Conservation (phyloP, 2,329 filamentous ascomycete species). For the Paecilomyces sp. region DNA sequence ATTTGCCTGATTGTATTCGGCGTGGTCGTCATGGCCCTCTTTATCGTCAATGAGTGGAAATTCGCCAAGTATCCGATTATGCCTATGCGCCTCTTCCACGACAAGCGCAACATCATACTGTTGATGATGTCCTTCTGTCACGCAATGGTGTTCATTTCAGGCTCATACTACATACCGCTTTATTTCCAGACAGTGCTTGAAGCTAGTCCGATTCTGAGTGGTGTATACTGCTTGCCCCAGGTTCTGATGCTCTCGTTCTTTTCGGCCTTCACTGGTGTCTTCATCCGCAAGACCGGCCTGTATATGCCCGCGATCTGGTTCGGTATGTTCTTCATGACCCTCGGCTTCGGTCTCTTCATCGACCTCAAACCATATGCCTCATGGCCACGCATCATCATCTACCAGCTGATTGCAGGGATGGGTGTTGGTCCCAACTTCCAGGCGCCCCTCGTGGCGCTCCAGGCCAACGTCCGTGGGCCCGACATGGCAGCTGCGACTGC, state of each 20-base stretch:
- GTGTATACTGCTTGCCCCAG: constrained; percentile 66
- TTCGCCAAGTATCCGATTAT: constrained; percentile 72
- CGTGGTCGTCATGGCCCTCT: constrained; percentile 54
- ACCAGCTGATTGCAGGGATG: constrained; percentile 53
- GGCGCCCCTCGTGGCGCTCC: constrained; percentile 56
- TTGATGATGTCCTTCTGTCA: constrained; percentile 65
- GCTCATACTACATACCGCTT: constrained; percentile 72
- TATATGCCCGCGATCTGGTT: constrained; percentile 56
- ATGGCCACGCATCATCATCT: constrained; percentile 44
- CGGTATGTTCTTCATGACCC: constrained; percentile 52
- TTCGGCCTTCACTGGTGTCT: constrained; percentile 56
- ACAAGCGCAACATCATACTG: constrained; percentile 58
- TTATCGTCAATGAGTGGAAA: constrained; percentile 66
- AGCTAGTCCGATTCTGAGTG: constrained; percentile 61
- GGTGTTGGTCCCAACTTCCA: constrained; percentile 60
- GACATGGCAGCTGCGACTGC: constrained; percentile 59
- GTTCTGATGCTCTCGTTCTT: constrained; percentile 60
- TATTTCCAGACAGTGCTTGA: constrained; percentile 76
- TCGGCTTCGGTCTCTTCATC: constrained; percentile 62
- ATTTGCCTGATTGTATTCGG: constrained; percentile 75
- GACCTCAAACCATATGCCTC: constrained; percentile 48
- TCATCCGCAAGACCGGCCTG: constrained; percentile 65
- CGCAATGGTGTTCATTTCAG: constrained; percentile 69
- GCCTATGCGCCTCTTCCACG: constrained; percentile 63
- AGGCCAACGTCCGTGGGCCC: constrained; percentile 51